A percentile compares a stretch with the other conserved stretches of the same genome.
Evolutionary conservation across 2,329 filamentous ascomycete species (phyloP).

Genomic region (Aspergillaceae sp.): DNA sequence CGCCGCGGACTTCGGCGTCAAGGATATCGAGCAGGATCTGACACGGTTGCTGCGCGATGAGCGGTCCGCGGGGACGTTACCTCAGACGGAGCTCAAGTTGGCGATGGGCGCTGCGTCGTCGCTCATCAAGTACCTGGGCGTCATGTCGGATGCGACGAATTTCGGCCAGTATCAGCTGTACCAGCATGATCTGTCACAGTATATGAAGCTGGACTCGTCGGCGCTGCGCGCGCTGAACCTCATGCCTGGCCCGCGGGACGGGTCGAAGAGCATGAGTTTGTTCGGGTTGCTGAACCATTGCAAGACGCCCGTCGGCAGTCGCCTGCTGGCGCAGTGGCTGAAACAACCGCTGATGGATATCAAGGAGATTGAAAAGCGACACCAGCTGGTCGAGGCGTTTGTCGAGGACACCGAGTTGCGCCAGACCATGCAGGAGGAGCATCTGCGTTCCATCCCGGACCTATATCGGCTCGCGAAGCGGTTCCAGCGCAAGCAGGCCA

Average conservation of each 20-base stretch:
- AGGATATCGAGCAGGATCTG: constrained; percentile 93
- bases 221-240: constrained; percentile 90
- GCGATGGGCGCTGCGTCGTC: constrained; percentile 93
- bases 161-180: constrained; percentile 97
- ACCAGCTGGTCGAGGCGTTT: constrained; percentile 92
- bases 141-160: constrained; percentile 84
- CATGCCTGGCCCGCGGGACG: constrained; percentile 91
- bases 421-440: constrained; percentile 94
- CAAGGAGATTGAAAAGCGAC: constrained; percentile 77
- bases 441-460: constrained; percentile 85
- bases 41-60: constrained; percentile 82
- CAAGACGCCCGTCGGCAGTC: constrained; percentile 88
- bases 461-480: constrained; percentile 88
- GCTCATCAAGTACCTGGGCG: constrained; percentile 85
- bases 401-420: constrained; percentile 84
- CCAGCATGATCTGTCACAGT: constrained; percentile 92
- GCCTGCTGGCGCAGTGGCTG: constrained; percentile 87
- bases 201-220: constrained; percentile 95
- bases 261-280: constrained; percentile 94
- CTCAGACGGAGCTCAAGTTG: constrained; percentile 85
- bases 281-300: constrained; percentile 93
- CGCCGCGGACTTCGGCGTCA: constrained; percentile 67
- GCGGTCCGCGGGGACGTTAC: constrained; percentile 63
- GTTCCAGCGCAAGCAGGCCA: constrained; percentile 86
- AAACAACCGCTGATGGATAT: constrained; percentile 95